Evolutionary conservation across 208 protist species (phyloP).

Genomic region (Strigomonas culicis): DNA sequence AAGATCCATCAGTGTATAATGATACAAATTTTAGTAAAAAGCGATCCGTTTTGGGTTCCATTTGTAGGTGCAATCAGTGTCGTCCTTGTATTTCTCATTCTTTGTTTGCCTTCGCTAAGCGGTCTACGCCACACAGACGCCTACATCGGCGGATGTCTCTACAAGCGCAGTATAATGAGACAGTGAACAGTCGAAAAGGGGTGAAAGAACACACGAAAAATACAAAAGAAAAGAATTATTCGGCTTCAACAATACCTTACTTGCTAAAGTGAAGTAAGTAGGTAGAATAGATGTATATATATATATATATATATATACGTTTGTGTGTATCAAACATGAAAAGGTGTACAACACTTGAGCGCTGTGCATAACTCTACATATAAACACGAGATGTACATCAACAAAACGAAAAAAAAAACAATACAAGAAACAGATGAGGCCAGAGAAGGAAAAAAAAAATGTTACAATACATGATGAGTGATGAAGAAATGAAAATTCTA

Average conservation of each 20-base stretch:
- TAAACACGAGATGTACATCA: no score
- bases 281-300: slow-evolving; percentile 10
- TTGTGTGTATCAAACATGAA: slow-evolving; percentile 11
- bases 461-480: background rate
- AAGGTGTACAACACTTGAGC: background rate
- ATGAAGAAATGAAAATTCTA: slow-evolving; percentile 2
- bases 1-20: no score
- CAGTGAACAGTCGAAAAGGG: slow-evolving; percentile 5
- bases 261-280: slow-evolving; percentile 15
- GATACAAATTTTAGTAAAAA: no score
- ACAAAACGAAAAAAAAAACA: slow-evolving; percentile 10
- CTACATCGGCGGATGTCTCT: background rate
- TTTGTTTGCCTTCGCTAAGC: background rate
- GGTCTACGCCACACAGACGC: background rate
- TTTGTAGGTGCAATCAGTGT: no score
- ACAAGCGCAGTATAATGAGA: background rate
- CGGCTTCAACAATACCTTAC: background rate
- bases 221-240: slow-evolving; percentile 13
- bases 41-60: no score
- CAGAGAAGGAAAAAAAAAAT: background rate
- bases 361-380: slow-evolving; percentile 9
- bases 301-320: slow-evolving; percentile 22
- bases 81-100: background rate
- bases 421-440: slow-evolving; percentile 6
- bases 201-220: slow-evolving; percentile 6